Conservation (phyloP, 2,329 filamentous ascomycete genomes). For the Aspergillus proliferans region DNA sequence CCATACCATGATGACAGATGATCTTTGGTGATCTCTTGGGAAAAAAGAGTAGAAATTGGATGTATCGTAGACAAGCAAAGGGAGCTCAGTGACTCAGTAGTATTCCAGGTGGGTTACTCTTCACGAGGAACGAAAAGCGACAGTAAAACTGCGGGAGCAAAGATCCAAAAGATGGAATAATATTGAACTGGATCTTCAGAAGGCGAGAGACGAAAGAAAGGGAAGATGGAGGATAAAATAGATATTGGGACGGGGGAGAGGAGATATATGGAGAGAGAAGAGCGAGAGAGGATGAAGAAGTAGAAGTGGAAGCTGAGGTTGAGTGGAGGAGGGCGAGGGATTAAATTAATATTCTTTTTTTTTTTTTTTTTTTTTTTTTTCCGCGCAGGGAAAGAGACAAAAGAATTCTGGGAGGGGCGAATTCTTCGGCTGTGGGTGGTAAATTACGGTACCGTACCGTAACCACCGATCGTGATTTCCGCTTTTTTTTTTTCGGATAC, state of each 20-base stretch:
- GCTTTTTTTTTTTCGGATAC: background rate
- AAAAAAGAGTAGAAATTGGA: background rate
- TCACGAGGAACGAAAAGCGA: background rate
- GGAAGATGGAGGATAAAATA: slow-evolving; percentile 3
- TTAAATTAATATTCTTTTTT: background rate
- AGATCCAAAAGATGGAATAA: background rate
- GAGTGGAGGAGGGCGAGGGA: background rate
- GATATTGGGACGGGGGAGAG: slow-evolving; percentile 15
- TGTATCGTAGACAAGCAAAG: background rate
- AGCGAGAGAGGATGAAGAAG: slow-evolving; percentile 25
- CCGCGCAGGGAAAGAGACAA: background rate
- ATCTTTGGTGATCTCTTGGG: slow-evolving; percentile 4
- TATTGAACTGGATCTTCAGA: background rate
- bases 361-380: background rate
- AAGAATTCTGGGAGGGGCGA: background rate
- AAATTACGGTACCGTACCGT: background rate
- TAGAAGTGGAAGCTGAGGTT: slow-evolving; percentile 9
- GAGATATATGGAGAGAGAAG: slow-evolving; percentile 14
- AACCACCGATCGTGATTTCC: background rate
- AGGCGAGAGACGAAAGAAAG: slow-evolving; percentile 4
- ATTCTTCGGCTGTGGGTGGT: background rate
- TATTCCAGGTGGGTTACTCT: background rate
- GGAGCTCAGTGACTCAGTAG: background rate
- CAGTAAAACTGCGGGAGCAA: background rate
- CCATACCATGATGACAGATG: slow-evolving; percentile 24